Evolutionary conservation across 2,329 filamentous ascomycete species (phyloP), one percentile per base, ranked within the genome.

Genomic region (Xylaria multiplex): DNA sequence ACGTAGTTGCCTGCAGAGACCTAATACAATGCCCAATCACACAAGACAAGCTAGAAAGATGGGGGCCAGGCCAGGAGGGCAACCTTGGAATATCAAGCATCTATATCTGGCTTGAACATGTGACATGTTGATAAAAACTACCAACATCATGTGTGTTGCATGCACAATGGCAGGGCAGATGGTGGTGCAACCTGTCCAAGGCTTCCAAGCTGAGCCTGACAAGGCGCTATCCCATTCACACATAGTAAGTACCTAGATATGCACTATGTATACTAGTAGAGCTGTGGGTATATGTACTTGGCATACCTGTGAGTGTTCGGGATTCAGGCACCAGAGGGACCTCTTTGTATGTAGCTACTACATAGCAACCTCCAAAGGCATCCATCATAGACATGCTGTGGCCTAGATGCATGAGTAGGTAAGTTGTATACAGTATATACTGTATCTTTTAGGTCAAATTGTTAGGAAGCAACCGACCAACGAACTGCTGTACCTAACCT

Each of bases 181-280:
- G 30, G 14, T 49, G 43, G 60, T 32, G 22, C 43, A 52, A 49
- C 60, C 52, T 43, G 43, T 32, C 35, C 45, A 55, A 60, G 58
- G 57, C 57, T 60, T 52, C 11, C 57, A 24, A 62, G 59, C 43
- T 42, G 59, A 62, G 59, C 59, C 59, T 62, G 59, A 62, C 59
- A 19, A 60, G 58, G 48, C 48, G 40, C 55, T 43, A n/a, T 42
- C n/a, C 35, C 9, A 16, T 32, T 6, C 49, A 53, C 19, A 19
- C 19, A 19, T 19, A 19, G 19, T 19, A 19, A 19, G 19, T 19
- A 19, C 19, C 19, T 19, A 19, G 19, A 1, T 19, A 19, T 19
- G 19, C 19, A 19, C 19, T 22, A 3, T 52, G 30, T 7, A 52
- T n/a, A 5, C 27, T 27, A 19, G 27, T 27, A 27, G 27, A 52